Evolutionary conservation across 768 basidiomycete species (phyloP), one percentile per base, ranked within the genome.

Genomic region (Rhodotorula sphaerocarpa): DNA sequence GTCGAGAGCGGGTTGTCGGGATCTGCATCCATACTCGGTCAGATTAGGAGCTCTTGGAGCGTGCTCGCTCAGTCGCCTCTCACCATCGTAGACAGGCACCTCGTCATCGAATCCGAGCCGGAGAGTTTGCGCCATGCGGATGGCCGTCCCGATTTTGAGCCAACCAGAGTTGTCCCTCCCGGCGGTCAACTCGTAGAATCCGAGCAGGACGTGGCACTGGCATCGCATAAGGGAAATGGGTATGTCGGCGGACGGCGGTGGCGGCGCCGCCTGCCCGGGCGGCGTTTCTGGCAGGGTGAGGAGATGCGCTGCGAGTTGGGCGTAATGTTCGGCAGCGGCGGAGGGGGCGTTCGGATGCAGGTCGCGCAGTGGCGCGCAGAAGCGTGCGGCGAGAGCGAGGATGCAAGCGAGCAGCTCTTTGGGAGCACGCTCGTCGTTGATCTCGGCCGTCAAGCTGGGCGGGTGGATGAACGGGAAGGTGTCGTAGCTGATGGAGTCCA

Each of bases 51-150:
- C 53, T 15, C 21, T 39, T 20, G 6, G 53, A 39, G 7, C 46
- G 23, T 23, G 34, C 53, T 5, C 53, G 44, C 16, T 28, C 39
- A 14, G 54, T 41, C 10, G 39, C 10, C 10, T 10, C 36, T 28
- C 31, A 30, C 48, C 48, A 30, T 33, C 54, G 45, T 59, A 55
- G 39, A 60, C 33, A 45, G 47, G 41, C 21, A 61, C 41, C 43
- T 69, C 67, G 63, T 69, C 67, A 43, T 69, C 63, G 45, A 64
- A 64, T 10, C 63, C 67, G 27, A 69, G 47, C 3, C 67, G 55
- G 25, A 69, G 59, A 28, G 61, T 45, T 43, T 69, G 67, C 12
- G 67, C 67, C 63, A 69, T 69, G 11, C 67, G 67, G 25, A 65
- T 65, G 36, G 67, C 56, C 16, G 44, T 57, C 5, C 67, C 67